phyloP scores from a whole-genome alignment of 768 basidiomycete species.

The Tylopilus intermedius region DNA sequence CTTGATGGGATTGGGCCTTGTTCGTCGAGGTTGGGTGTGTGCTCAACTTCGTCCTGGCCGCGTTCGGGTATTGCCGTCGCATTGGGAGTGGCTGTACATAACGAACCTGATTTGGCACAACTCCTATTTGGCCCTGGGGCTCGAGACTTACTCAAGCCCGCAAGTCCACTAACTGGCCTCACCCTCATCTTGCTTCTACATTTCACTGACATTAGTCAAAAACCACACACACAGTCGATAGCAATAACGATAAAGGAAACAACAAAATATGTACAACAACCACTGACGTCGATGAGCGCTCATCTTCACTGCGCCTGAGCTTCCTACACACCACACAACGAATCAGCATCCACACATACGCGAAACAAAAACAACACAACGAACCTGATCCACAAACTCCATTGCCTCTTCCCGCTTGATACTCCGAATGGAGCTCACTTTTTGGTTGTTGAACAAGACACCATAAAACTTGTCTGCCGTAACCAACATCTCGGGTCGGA shows the following conservation, averaged over 20 bases:
- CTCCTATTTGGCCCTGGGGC: neutral
- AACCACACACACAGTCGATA: too few relatives aligned
- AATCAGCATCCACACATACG: neutral
- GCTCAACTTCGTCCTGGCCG: neutral
- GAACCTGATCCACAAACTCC: conserved; percentile 88
- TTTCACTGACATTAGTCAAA: too few relatives aligned
- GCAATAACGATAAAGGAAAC: too few relatives aligned
- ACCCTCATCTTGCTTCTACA: too few relatives aligned
- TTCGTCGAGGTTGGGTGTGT: conserved; percentile 19
- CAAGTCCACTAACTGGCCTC: too few relatives aligned
- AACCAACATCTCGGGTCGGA: conserved; percentile 94
- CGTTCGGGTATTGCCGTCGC: conserved; percentile 23
- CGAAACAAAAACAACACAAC: conserved; percentile 13
- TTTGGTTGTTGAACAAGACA: conserved; percentile 92
- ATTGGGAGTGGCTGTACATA: conserved; percentile 19
- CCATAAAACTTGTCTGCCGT: conserved; percentile 97
- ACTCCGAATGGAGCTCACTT: conserved; percentile 82
- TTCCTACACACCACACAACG: conserved; percentile 30
- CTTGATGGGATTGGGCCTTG: conserved; percentile 28
- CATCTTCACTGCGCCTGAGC: conserved; percentile 40
- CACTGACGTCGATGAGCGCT: neutral
- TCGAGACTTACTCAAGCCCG: too few relatives aligned
- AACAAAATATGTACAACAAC: neutral
- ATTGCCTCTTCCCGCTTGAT: conserved; percentile 89
- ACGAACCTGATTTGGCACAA: neutral